phyloP scores from a whole-genome alignment of 75 land plant genomes.

The Picea glauca region DNA sequence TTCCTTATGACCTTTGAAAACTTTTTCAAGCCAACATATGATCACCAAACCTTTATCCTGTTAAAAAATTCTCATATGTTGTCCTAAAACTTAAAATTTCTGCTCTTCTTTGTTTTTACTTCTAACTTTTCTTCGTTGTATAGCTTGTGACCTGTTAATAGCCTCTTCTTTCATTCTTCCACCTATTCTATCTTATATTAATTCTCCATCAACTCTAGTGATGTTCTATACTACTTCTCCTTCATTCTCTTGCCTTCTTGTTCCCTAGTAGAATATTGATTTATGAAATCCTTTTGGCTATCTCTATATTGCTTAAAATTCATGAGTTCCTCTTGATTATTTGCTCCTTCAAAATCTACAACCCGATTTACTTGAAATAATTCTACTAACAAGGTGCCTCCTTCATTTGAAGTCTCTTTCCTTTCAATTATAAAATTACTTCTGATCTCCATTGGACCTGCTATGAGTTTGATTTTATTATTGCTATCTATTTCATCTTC shows the following conservation, averaged over 20 bases:
- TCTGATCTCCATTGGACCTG: not conserved
- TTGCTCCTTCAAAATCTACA: no score
- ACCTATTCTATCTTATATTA: not conserved
- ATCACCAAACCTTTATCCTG: not conserved
- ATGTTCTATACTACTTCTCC: not conserved
- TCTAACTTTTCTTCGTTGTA: not conserved
- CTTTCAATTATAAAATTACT: not conserved
- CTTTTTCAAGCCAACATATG: no score
- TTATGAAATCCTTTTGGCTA: no score
- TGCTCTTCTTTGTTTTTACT: not conserved
- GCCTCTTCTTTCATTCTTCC: not conserved
- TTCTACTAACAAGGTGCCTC: not conserved
- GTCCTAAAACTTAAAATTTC: not conserved
- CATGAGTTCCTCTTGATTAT: no score
- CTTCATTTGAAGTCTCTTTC: not conserved
- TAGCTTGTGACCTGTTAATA: not conserved
- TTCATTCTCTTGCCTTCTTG: not conserved
- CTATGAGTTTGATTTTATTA: not conserved
- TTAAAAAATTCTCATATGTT: no score
- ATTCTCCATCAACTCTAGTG: not conserved
- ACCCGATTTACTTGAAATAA: no score
- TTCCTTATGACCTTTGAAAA: not conserved
- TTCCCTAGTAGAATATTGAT: no score
- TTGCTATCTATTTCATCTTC: not conserved
- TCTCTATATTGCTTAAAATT: no score